Percentiles rank a stretch among this genome's conserved stretches.
These are phyloP conservation scores for Auricularia heimuer DNA, from an alignment of 768 basidiomycete genomes.

Conservation along the genomic window DNA sequence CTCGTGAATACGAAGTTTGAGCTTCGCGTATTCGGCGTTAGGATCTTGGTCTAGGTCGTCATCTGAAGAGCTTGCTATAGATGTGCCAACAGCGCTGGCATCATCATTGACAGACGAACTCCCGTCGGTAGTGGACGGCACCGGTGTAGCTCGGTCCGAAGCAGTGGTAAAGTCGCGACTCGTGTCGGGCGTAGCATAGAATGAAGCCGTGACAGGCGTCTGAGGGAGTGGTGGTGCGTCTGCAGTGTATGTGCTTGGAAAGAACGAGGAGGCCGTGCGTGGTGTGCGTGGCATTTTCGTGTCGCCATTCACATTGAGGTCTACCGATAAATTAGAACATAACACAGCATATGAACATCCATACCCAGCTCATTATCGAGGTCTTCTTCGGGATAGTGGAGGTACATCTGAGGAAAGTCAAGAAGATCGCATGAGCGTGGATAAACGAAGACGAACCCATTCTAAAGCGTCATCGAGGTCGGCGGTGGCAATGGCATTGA, in stretches of 20 bases:
- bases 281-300: constrained; percentile 3
- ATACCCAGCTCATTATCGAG: constrained; percentile 25
- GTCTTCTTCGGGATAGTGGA: constrained; percentile 55
- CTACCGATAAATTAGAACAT: neutral
- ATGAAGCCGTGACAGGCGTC: constrained; percentile 2
- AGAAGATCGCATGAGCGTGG: neutral
- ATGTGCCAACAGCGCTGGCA: neutral
- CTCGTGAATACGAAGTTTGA: constrained; percentile 48
- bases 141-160: neutral
- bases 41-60: constrained; percentile 39
- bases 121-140: neutral
- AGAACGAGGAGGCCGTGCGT: constrained; percentile 3
- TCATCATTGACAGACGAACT: neutral
- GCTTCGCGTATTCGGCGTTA: constrained; percentile 48
- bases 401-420: constrained; percentile 39
- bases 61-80: neutral
- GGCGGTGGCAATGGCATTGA: constrained; percentile 49
- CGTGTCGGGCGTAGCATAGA: neutral
- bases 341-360: too few relatives aligned
- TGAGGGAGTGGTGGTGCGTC: constrained; percentile 4
- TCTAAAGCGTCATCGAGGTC: constrained; percentile 85
- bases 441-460: constrained; percentile 52
- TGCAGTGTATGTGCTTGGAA: neutral
- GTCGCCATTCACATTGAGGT: neutral
- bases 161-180: neutral